Base-by-base conservation (phyloP, 495 filamentous ascomycete species). In the Podospora anserina region DNA sequence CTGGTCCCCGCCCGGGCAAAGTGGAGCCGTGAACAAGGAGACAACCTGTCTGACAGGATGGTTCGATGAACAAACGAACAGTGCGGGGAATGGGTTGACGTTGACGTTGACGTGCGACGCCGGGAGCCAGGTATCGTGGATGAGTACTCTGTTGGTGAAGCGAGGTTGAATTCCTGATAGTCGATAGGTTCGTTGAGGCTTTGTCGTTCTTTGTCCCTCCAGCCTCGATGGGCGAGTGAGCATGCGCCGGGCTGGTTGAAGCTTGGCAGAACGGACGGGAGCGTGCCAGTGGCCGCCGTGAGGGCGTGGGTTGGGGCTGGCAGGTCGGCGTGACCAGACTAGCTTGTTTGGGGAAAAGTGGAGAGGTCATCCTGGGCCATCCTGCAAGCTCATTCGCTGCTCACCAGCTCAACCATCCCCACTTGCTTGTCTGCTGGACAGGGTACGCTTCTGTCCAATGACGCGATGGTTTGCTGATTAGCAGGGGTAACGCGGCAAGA, bases 171-270 rank as follows among this genome's bases (percentile, higher is more conserved):
- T 32, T 7, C 30, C 30, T 23, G 1, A 23, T 23, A 23, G 23
- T 23, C 23, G 23, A 23, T 23, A 32, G 30, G 7, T 32, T 32
- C 30, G 32, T 13, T 20, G 32, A 53, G 55, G 55, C 65, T 65
- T 68, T 70, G 65, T 68, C 64, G 57, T 64, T 64, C 64, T 66
- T 66, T 66, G 63, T 69, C 63, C 30, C 23, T 23, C 55, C 54
- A 19, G 55, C 55, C 55, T 58, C n/a, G 18, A 5, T 58, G 13
- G 18, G 54, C 0, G 15, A 20, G 23, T 19, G 55, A 58, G n/a
- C n/a, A 58, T 58, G 55, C 55, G 55, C n/a, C 55, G 11, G 55
- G 55, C n/a, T 49, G 39, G 55, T n/a, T 26, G 23, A 58, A 58
- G n/a, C 55, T 58, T 58, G 59, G 28, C 59, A 20, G 16, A 13